phyloP scores from a whole-genome alignment of 2,329 filamentous ascomycete species.

The Verticillium dahliae region DNA sequence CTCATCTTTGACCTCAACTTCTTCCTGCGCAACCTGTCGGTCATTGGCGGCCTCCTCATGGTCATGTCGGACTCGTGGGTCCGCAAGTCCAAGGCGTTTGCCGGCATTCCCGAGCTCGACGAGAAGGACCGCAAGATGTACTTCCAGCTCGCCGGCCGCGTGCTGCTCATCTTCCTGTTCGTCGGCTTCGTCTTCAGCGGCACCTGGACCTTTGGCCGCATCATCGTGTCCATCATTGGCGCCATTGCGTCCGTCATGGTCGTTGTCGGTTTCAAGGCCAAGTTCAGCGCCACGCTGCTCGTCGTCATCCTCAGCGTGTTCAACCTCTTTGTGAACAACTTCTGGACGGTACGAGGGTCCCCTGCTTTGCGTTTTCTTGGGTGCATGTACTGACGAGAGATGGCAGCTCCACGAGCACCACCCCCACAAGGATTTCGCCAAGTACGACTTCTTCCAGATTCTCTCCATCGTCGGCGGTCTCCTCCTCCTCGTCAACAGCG shows the following conservation, averaged over 20 bases:
- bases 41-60: conserved; percentile 96
- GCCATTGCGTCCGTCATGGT: conserved; percentile 96
- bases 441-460: conserved; percentile 99
- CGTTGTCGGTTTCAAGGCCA: conserved; percentile 98
- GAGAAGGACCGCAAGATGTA: conserved; percentile 99
- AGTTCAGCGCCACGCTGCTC: conserved; percentile 93
- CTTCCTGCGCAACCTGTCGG: conserved; percentile 96
- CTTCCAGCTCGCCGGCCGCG: conserved; percentile 93
- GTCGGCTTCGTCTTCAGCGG: conserved; percentile 94
- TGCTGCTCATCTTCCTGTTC: conserved; percentile 96
- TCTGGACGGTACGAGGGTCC: conserved; percentile 79
- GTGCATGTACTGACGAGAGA: not conserved
- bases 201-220: conserved; percentile 83
- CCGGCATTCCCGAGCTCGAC: conserved; percentile 85
- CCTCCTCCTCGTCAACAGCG: conserved; percentile 95
- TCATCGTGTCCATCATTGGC: conserved; percentile 77
- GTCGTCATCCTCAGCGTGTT: conserved; percentile 94
- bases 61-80: conserved; percentile 98
- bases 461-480: conserved; percentile 96
- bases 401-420: conserved; percentile 87
- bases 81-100: conserved; percentile 93
- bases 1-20: conserved; percentile 99
- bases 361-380: not conserved
- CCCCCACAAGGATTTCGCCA: conserved; percentile 99
- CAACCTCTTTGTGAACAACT: conserved; percentile 98